Evolutionary conservation across 148 eudicot genomes (phyloP), one percentile per base, ranked within the genome.

Genomic region (Euryodendron excelsum): DNA sequence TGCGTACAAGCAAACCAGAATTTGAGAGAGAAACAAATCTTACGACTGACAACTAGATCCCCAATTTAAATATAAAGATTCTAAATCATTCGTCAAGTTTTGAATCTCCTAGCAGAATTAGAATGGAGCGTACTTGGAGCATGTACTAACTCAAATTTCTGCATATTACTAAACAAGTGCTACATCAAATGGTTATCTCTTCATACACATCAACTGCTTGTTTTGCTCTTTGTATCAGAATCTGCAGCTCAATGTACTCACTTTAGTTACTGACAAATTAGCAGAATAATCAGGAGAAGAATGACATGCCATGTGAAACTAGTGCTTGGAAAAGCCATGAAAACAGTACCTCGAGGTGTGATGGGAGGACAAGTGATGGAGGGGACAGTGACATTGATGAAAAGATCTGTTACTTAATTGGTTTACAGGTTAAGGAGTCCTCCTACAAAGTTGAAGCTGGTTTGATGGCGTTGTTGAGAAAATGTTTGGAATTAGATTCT

Each of bases 401-500:
- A 53, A 90, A 88, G 79, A 75, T 88, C 33, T 62, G 77, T 76
- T 78, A 25, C 65, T 64, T 88, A 41, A 47, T 86, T 55, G 59
- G 84, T 71, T 64, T 83, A 78, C 97, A 90, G 81, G 73, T 52
- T 48, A 87, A 72, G 76, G 91, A 88, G 63, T 30, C 65, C 55
- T 86, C 81, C 72, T 84, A 85, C 75, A 66, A 71, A 72, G 77
- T 92, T 55, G 88, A 83, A 80, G 86, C 72, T 47, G 91, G 93
- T 70, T 81, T 96, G 77, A 84, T 92, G 50, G 14, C 53, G 72
- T 74, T 96, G 73, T 83, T 96, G 75, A 87, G 82, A 68, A 85
- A 82, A 34, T 90, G 98, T 80, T 77, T 96, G 79, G 95, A 90
- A 80, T 74, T 63, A n/a, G 99, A 96, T 55, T 34, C 82, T 59